A percentile compares a stretch with the other conserved stretches of the same genome.
phyloP scores from a whole-genome alignment of 257 asterid genomes.

The Solanum paucissectum region DNA sequence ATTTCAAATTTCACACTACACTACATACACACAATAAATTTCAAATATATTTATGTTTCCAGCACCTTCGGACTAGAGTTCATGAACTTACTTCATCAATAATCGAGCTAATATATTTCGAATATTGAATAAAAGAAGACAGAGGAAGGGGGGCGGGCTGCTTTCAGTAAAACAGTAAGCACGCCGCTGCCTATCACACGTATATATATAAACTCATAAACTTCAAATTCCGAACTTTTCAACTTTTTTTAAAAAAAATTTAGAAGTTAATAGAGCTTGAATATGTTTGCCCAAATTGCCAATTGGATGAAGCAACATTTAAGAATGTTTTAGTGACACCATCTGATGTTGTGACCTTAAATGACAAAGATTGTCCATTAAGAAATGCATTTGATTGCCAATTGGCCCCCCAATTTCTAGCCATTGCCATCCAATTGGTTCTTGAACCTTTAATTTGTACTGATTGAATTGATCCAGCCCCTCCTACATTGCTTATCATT shows the following conservation, averaged over 20 bases:
- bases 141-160: slow-evolving; percentile 53
- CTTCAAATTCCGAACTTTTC: not conserved
- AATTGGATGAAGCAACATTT: slow-evolving; percentile 43
- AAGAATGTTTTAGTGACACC: slow-evolving; percentile 52
- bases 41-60: not conserved
- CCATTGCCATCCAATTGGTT: slow-evolving; percentile 61
- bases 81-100: not conserved
- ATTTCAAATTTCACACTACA: not conserved
- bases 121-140: not conserved
- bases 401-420: slow-evolving; percentile 92
- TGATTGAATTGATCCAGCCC: slow-evolving; percentile 61
- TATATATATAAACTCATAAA: slow-evolving; percentile 6
- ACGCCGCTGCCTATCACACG: slow-evolving; percentile 54
- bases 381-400: slow-evolving; percentile 79
- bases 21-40: not conserved
- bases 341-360: slow-evolving; percentile 59
- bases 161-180: slow-evolving; percentile 54
- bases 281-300: slow-evolving; percentile 75
- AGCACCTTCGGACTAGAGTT: slow-evolving; percentile 14
- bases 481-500: slow-evolving; percentile 53
- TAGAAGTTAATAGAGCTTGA: slow-evolving; percentile 43
- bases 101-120: not conserved
- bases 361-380: slow-evolving; percentile 67
- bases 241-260: not conserved
- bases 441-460: slow-evolving; percentile 67